phyloP scores from a whole-genome alignment of 495 filamentous ascomycete genomes.

The Penicillium roqueforti region DNA sequence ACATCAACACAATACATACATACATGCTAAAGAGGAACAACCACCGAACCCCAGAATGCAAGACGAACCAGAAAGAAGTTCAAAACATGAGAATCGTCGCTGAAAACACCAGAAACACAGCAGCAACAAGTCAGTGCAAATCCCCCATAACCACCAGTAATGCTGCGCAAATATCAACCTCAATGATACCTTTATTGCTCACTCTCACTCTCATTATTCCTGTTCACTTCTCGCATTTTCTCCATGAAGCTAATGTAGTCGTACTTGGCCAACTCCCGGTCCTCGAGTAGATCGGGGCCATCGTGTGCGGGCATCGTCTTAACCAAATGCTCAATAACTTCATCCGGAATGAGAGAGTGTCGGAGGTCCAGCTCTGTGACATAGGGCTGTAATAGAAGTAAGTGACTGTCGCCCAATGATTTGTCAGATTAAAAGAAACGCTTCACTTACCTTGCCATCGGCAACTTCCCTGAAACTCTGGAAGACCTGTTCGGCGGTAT shows the following conservation, averaged over 20 bases:
- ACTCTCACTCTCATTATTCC: constrained; percentile 32
- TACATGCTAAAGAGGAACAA: constrained; percentile 21
- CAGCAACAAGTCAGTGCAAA: constrained; percentile 25
- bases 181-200: constrained; percentile 19
- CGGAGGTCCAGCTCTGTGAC: constrained; percentile 96
- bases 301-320: constrained; percentile 76
- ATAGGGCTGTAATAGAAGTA: constrained; percentile 58
- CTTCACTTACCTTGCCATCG: constrained; percentile 73
- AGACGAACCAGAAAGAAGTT: constrained; percentile 21
- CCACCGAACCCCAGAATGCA: constrained; percentile 33
- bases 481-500: constrained; percentile 95
- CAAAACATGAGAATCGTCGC: constrained; percentile 13
- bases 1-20: constrained; percentile 11
- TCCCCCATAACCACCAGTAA: constrained; percentile 23
- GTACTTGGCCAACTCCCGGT: constrained; percentile 72
- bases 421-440: not conserved
- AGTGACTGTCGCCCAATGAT: constrained; percentile 2
- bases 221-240: constrained; percentile 51
- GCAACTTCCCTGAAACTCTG: constrained; percentile 96
- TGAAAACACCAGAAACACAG: constrained; percentile 18
- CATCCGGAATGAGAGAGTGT: constrained; percentile 90
- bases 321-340: constrained; percentile 87
- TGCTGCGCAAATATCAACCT: constrained; percentile 27
- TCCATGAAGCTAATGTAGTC: constrained; percentile 95
- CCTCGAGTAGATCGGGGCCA: constrained; percentile 74